Evolutionary conservation across 2,329 filamentous ascomycete species (phyloP).

Genomic region (Claviceps fusiformis): DNA sequence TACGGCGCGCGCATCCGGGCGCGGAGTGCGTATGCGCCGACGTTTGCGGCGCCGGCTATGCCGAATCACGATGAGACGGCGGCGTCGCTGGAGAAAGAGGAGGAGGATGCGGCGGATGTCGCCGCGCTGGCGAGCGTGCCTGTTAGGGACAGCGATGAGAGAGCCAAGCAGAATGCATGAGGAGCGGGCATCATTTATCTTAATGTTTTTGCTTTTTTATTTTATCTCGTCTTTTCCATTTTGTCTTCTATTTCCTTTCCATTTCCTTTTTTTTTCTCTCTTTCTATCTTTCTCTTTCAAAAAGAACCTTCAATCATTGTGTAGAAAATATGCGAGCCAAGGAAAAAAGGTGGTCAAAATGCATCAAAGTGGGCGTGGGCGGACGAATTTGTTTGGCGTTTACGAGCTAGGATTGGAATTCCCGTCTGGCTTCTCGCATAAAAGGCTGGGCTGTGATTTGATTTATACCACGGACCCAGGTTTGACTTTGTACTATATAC

Average conservation of each 20-base stretch:
- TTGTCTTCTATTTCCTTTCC: not conserved
- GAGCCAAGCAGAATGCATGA: conserved; percentile 9
- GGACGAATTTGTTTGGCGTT: no score
- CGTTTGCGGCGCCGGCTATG: conserved; percentile 13
- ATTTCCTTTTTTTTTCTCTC: not conserved
- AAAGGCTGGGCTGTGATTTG: no score
- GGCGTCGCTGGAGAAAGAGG: conserved; percentile 18
- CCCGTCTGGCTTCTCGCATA: no score
- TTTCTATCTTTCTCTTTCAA: no score
- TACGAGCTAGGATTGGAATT: no score
- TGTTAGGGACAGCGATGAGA: conserved; percentile 15
- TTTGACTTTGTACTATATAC: no score
- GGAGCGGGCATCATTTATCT: not conserved
- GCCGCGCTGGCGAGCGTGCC: conserved; percentile 23
- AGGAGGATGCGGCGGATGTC: conserved; percentile 17
- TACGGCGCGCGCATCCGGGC: conserved; percentile 45
- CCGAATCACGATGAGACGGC: conserved; percentile 10
- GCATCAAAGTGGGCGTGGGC: not conserved
- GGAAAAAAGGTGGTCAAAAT: no score
- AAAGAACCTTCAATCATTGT: no score
- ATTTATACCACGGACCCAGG: no score
- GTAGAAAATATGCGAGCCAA: no score
- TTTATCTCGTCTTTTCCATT: not conserved
- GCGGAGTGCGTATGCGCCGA: conserved; percentile 43
- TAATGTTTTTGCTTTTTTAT: not conserved